Evolutionary conservation across 163 green algal species (phyloP), one percentile per base, ranked within the genome.

Genomic region (Scenedesmus sp.): DNA sequence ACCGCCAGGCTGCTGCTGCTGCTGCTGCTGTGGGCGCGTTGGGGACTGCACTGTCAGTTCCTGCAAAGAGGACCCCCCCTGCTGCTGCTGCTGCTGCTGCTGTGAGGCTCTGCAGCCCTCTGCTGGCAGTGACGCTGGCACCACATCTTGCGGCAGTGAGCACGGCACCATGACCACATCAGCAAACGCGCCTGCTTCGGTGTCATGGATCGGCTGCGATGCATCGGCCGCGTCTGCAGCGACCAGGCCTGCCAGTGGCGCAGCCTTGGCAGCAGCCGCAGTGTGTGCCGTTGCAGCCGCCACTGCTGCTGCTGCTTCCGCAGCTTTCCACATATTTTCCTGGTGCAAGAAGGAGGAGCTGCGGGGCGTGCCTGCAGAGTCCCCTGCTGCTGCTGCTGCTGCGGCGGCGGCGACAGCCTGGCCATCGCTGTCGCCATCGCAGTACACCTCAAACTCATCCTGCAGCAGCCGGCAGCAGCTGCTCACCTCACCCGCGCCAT

Each of bases 391-490:
- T 78, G 85, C 85, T 84, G 86, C 73, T 85, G 86, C 73, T 53
- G 51, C 35, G n/a, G n/a, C n/a, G n/a, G n/a, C n/a, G n/a, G n/a
- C n/a, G n/a, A n/a, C n/a, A 40, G 46, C 68, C 37, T n/a, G 0
- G 15, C 37, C 73, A 61, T 37, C 35, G 20, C 24, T 51, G 18
- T 49, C 49, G 18, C 78, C 81, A 78, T 91, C 87, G 65, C 87
- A 91, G 72, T 87, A 91, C 53, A 91, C 87, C 43, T 86, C 87
- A 91, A 91, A 91, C 78, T 87, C 87, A n/a, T 91, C 87, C 24
- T 87, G 49, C 40, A 91, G 42, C 26, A 87, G 37, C 30, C 87
- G 72, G 37, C 86, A 90, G 73, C 86, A 86, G 76, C 51, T 91
- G 26, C 61, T 33, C n/a, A n/a, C 86, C 24, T 24, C 44, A 43